Conservation (phyloP, 1,284 basidiomycete species). For the Rhodotorula glutinis region DNA sequence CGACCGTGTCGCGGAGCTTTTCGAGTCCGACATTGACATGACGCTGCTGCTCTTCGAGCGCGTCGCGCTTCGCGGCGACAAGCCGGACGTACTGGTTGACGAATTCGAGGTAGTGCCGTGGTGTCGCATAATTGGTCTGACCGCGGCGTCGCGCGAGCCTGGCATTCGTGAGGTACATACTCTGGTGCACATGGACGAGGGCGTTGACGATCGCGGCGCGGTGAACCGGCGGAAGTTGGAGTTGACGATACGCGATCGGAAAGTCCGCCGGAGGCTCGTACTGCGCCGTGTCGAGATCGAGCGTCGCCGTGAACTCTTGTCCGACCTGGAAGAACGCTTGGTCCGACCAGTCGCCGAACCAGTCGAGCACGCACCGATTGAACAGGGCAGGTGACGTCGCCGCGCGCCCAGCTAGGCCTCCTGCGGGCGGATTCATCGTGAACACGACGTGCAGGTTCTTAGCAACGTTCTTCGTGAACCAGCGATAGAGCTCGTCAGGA, state of each 20-base stretch:
- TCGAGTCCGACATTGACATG: conserved; percentile 98
- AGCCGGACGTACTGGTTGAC: conserved; percentile 98
- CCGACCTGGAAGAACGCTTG: conserved; percentile 96
- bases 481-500: conserved; percentile 91
- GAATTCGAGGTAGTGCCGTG: conserved; percentile 96
- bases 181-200: conserved; percentile 87
- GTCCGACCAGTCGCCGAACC: conserved; percentile 98
- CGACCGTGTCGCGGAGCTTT: conserved; percentile 92
- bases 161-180: conserved; percentile 82
- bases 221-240: conserved; percentile 75
- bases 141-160: conserved; percentile 87
- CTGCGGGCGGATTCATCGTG: conserved; percentile 91
- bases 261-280: conserved; percentile 75
- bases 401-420: conserved; percentile 75
- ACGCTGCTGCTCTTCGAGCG: conserved; percentile 96
- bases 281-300: conserved; percentile 80
- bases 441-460: conserved; percentile 96
- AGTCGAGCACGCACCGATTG: conserved; percentile 96
- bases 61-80: conserved; percentile 95
- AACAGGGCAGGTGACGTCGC: conserved; percentile 96
- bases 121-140: conserved; percentile 94
- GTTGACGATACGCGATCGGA: conserved; percentile 79
- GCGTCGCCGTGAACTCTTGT: conserved; percentile 84
- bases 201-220: conserved; percentile 88
- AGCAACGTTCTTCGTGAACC: conserved; percentile 96